Base-by-base conservation (phyloP, 1,139 yeast genomes). In the Keqinozyma sinolaborantium region DNA sequence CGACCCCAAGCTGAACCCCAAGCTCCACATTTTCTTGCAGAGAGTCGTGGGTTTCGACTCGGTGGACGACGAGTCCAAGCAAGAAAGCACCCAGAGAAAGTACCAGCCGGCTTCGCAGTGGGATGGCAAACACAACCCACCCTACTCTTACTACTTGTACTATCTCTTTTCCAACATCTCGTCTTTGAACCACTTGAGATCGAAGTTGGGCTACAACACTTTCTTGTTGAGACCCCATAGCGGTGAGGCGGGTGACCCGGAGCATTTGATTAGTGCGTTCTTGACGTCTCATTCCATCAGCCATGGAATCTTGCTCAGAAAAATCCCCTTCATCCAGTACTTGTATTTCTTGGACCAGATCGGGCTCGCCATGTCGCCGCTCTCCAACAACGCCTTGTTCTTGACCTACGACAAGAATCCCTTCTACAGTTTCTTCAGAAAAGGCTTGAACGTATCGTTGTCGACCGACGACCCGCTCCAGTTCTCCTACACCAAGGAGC, bases 181-280 rank as follows among this genome's bases (percentile, higher is more conserved):
- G 2, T 76, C 95, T 4, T 72, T 94, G 57, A 94, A 94, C 55
- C 78, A 81, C 42, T 81, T 92, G 75, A 77, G 99, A 59, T 62
- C 70, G 26, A 70, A 65, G 39, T 70, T 88, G 33, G 83, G 85
- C 0, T 84, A 76, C 60, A 90, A 86, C 53, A 90, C 97, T 0
- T 82, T 94, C 59, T 95, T 87, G 13, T 67, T 94, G 47, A 77
- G 98, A 50, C 99, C 99, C 2, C 99, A 94, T 56, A 86, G 96
- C 48, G 99, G 99, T 42, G 99, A 94, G 60, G 99, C 98, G 4
- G 99, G 99, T 33, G 97, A 94, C 50, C 97, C 98, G 1, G 97
- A 90, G 50, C 98, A 94, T 62, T 71, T 94, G 53, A 87, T 90
- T 27, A 75, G 92, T 34, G 94, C 98, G 1, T 94, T 84, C 51